A percentile compares a stretch with the other conserved stretches of the same genome.
These are phyloP conservation scores for Hortiboletus campestris DNA, from an alignment of 768 basidiomycete genomes.

Conservation along the genomic window DNA sequence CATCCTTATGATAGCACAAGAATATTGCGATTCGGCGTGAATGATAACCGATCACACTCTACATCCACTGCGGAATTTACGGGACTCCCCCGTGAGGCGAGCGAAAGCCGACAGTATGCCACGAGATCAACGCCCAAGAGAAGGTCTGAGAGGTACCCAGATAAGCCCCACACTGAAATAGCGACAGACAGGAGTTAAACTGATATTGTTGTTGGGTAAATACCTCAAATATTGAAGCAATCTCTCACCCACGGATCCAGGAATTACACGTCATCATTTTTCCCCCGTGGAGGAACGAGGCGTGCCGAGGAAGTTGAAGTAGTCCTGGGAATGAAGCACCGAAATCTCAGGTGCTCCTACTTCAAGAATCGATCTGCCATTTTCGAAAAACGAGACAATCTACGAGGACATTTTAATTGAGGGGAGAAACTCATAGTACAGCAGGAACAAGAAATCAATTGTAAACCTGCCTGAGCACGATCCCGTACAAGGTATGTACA, in stretches of 20 bases:
- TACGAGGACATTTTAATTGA: slow-evolving; percentile 36
- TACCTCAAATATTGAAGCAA: neutral
- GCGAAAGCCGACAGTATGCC: neutral
- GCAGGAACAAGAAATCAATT: slow-evolving; percentile 29
- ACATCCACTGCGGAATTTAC: neutral
- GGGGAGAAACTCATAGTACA: slow-evolving; percentile 30
- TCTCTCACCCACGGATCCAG: slow-evolving; percentile 7
- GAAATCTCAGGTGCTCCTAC: slow-evolving; percentile 11
- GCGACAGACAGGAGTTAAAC: slow-evolving; percentile 7
- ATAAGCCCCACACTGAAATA: slow-evolving; percentile 5
- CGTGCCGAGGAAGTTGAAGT: neutral
- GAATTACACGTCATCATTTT: neutral
- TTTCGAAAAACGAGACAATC: slow-evolving; percentile 28
- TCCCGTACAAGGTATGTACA: slow-evolving; percentile 34
- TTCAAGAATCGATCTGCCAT: slow-evolving; percentile 22
- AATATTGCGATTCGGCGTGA: neutral
- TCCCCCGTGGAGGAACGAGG: neutral
- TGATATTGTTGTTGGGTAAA: neutral
- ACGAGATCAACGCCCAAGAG: neutral
- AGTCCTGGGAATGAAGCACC: slow-evolving; percentile 1
- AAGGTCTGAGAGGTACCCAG: neutral
- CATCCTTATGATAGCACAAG: neutral
- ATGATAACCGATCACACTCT: neutral
- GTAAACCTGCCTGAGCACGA: slow-evolving; percentile 40
- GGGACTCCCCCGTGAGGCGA: neutral